Conservation (phyloP, 2,329 filamentous ascomycete genomes). For the Venturia aucupariae region DNA sequence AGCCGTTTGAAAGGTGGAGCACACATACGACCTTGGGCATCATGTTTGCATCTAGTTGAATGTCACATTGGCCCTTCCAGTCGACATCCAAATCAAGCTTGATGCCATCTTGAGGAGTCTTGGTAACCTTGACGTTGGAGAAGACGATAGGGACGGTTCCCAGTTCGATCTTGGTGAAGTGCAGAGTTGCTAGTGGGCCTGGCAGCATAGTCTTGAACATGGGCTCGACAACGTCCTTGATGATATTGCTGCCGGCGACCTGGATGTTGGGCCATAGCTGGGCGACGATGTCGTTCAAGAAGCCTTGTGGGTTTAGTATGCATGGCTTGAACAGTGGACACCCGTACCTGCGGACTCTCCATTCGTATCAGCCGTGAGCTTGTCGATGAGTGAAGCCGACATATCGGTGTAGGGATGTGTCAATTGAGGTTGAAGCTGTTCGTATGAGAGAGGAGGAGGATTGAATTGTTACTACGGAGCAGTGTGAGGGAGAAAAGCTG, state of each 20-base stretch:
- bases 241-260: constrained; percentile 34
- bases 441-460: too few species aligned
- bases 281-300: constrained; percentile 40
- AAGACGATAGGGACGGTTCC: constrained; percentile 34
- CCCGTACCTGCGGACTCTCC: constrained; percentile 32
- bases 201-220: constrained; percentile 40
- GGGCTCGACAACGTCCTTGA: constrained; percentile 40
- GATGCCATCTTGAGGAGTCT: constrained; percentile 36
- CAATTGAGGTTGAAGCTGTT: too few species aligned
- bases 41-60: constrained; percentile 38
- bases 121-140: constrained; percentile 37
- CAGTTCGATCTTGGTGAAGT: constrained; percentile 39
- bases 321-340: background rate
- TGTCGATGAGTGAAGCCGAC: constrained; percentile 29
- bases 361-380: constrained; percentile 33
- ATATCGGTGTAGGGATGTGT: too few species aligned
- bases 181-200: constrained; percentile 33
- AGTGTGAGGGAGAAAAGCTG: too few species aligned
- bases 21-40: constrained; percentile 34
- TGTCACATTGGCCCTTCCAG: constrained; percentile 40
- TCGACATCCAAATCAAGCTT: constrained; percentile 40
- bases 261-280: constrained; percentile 44
- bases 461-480: too few species aligned
- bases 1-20: background rate
- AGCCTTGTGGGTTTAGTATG: constrained; percentile 22